A percentile compares a stretch with the other conserved stretches of the same genome.
Evolutionary conservation across 2,329 filamentous ascomycete species (phyloP).

Genomic region (Biscogniauxia marginata): DNA sequence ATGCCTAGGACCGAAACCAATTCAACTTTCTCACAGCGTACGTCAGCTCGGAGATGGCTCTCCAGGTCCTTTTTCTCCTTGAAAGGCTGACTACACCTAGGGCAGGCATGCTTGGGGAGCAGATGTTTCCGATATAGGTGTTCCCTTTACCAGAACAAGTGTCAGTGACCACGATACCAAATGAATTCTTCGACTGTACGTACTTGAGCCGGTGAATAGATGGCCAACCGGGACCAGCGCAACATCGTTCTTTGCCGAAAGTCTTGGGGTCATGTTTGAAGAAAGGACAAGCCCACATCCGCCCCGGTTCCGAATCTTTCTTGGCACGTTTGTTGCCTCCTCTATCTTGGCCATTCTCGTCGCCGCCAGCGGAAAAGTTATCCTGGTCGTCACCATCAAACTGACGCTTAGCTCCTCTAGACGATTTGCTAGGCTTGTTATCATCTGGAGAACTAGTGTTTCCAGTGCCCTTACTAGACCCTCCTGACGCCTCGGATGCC

Average conservation of each 20-base stretch:
- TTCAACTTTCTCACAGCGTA: conserved; percentile 27
- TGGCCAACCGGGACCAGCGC: conserved; percentile 26
- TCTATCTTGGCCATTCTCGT: conserved; percentile 31
- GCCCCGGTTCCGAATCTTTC: conserved; percentile 30
- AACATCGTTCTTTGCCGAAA: conserved; percentile 22
- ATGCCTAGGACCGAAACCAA: conserved; percentile 25
- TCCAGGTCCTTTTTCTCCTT: conserved; percentile 23
- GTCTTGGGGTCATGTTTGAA: conserved; percentile 34
- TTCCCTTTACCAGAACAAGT: conserved; percentile 19
- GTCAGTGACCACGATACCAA: background rate
- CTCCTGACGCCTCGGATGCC: conserved; percentile 24
- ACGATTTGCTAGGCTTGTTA: conserved; percentile 15
- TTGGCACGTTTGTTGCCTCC: conserved; percentile 38
- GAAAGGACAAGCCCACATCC: conserved; percentile 37
- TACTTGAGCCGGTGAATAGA: conserved; percentile 33
- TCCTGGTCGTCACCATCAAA: conserved; percentile 29
- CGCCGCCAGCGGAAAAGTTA: conserved; percentile 25
- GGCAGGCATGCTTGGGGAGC: conserved; percentile 28
- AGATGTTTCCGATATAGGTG: conserved; percentile 31
- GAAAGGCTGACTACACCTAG: conserved; percentile 26
- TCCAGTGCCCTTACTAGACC: conserved; percentile 3
- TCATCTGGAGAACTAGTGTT: conserved; percentile 8
- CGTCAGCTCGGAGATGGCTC: conserved; percentile 28
- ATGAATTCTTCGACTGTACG: conserved; percentile 3
- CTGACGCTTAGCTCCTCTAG: conserved; percentile 28